A percentile compares a stretch with the other conserved stretches of the same genome.
Evolutionary conservation across 1,284 basidiomycete genomes (phyloP).

Genomic region (Puccinia polysora): DNA sequence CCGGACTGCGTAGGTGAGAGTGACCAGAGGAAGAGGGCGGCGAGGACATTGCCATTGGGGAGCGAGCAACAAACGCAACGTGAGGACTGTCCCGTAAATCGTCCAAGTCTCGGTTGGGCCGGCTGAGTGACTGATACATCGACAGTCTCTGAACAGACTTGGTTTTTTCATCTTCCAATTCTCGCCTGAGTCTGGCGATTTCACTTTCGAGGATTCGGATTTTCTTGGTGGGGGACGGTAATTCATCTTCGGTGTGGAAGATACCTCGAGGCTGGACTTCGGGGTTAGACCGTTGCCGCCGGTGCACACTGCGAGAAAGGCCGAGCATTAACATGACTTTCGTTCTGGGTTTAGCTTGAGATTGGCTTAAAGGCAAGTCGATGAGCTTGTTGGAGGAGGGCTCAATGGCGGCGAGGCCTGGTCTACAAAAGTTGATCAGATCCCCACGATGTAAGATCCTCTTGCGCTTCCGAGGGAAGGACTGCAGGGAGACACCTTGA

Average conservation of each 20-base stretch:
- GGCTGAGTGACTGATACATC: conserved; percentile 14
- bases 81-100: not conserved
- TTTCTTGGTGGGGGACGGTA: conserved; percentile 33
- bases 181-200: conserved; percentile 18
- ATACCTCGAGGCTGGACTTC: not conserved
- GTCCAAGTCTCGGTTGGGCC: not conserved
- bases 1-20: not conserved
- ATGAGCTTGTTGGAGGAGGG: not conserved
- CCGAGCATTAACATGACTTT: conserved; percentile 41
- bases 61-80: conserved; percentile 24
- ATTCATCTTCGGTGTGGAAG: conserved; percentile 4
- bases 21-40: conserved; percentile 15
- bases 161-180: conserved; percentile 34
- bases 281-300: conserved; percentile 1
- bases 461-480: conserved; percentile 27
- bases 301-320: not conserved
- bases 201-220: conserved; percentile 36
- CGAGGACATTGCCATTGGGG: conserved; percentile 13
- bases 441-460: conserved; percentile 19
- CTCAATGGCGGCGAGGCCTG: conserved; percentile 21
- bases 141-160: conserved; percentile 3
- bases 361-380: not conserved
- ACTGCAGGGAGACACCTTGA: not conserved
- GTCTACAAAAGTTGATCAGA: conserved; percentile 10
- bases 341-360: conserved; percentile 21